Evolutionary conservation across 805 yeast genomes (phyloP).

Genomic region (Hanseniaspora mollemarum): DNA sequence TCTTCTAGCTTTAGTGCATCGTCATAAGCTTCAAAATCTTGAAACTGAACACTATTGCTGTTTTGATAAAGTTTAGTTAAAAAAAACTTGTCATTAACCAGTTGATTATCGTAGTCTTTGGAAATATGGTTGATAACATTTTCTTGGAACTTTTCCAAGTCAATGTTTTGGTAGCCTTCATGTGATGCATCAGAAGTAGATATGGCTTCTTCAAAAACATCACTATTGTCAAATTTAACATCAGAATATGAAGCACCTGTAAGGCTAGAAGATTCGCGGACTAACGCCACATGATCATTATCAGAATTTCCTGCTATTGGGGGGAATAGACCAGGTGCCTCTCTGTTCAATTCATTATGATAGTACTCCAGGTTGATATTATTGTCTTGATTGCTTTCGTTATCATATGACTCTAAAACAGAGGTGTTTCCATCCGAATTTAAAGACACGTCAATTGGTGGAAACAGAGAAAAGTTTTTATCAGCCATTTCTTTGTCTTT

Average conservation of each 20-base stretch:
- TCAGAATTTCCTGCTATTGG: not conserved
- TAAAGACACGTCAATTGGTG: not conserved
- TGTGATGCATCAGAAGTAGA: not conserved
- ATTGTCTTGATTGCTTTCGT: not conserved
- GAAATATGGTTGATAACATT: conserved; percentile 19
- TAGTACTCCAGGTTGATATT: not conserved
- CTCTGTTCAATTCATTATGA: conserved; percentile 14
- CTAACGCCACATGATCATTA: not conserved
- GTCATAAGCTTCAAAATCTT: conserved; percentile 28
- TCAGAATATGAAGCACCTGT: not conserved
- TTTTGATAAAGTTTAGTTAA: conserved; percentile 21
- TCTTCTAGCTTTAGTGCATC: conserved; percentile 25
- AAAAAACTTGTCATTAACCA: conserved; percentile 26
- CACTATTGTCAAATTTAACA: not conserved
- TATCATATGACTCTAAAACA: not conserved
- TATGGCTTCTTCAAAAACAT: not conserved
- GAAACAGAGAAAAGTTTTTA: not conserved
- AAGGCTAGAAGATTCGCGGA: not conserved
- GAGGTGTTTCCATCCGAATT: not conserved
- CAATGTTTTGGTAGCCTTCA: not conserved
- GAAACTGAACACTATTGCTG: not conserved
- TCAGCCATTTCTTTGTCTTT: not conserved
- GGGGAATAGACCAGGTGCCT: conserved; percentile 22
- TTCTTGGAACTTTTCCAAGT: not conserved
- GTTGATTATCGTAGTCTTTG: conserved; percentile 19